A percentile compares a stretch with the other conserved stretches of the same genome.
phyloP scores from a whole-genome alignment of 1,284 basidiomycete species.

The Boletellus sp. region DNA sequence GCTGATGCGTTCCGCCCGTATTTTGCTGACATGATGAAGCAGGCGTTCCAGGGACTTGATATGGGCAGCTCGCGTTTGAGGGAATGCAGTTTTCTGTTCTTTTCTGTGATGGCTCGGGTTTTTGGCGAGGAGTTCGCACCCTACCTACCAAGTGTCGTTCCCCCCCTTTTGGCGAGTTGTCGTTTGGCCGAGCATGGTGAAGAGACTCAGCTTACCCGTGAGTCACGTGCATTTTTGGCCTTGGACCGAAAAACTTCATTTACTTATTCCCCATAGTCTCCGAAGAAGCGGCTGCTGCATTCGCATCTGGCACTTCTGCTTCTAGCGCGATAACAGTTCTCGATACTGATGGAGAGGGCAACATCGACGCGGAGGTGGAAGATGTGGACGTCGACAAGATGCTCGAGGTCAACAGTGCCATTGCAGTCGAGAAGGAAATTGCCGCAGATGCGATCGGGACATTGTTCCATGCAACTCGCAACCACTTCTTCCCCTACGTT shows the following conservation, averaged over 20 bases:
- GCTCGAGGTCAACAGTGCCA: constrained; percentile 92
- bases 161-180: constrained; percentile 82
- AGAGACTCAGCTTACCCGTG: constrained; percentile 44
- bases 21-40: constrained; percentile 94
- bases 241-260: not conserved
- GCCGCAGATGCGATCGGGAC: constrained; percentile 96
- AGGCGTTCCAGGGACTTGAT: constrained; percentile 88
- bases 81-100: constrained; percentile 98
- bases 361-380: constrained; percentile 72
- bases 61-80: constrained; percentile 85
- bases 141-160: constrained; percentile 86
- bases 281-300: constrained; percentile 50
- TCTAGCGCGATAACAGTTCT: constrained; percentile 62
- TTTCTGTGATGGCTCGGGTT: constrained; percentile 95
- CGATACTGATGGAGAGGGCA: constrained; percentile 53
- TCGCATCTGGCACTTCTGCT: constrained; percentile 72
- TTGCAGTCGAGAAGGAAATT: constrained; percentile 99
- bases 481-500: constrained; percentile 88
- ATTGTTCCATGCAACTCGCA: constrained; percentile 81
- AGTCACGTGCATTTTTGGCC: constrained; percentile 16
- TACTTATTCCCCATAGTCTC: constrained; percentile 36
- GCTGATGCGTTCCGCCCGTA: constrained; percentile 93
- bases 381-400: constrained; percentile 83
- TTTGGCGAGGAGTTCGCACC: constrained; percentile 93
- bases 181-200: constrained; percentile 83